Evolutionary conservation across 176 grass and related monocot genomes (phyloP).

Genomic region (Ananas comosus): DNA sequence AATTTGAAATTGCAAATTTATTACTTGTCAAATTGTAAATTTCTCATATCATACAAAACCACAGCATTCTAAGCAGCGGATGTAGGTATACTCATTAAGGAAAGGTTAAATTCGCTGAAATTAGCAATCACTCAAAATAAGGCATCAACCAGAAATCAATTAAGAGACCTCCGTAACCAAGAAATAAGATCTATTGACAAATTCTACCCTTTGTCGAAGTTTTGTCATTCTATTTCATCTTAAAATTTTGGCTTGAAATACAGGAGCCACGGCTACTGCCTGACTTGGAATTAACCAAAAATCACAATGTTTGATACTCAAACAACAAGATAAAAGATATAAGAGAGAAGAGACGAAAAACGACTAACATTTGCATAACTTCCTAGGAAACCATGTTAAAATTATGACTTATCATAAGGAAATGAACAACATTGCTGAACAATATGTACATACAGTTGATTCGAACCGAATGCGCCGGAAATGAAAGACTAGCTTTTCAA

Average conservation of each 20-base stretch:
- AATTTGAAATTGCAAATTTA: too few relatives aligned
- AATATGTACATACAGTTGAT: conserved; percentile 67
- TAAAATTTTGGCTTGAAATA: too few relatives aligned
- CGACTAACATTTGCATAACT: too few relatives aligned
- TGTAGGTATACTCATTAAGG: too few relatives aligned
- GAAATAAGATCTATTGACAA: too few relatives aligned
- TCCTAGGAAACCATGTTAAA: background rate
- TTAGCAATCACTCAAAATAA: too few relatives aligned
- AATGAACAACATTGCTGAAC: conserved; percentile 3
- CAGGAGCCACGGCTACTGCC: background rate
- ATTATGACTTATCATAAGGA: conserved; percentile 3
- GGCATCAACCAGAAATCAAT: too few relatives aligned
- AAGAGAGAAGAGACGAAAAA: background rate
- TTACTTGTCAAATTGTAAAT: background rate
- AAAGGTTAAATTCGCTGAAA: too few relatives aligned
- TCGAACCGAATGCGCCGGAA: conserved; percentile 74
- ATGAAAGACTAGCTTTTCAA: conserved; percentile 54
- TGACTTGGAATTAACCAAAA: background rate
- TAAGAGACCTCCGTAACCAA: too few relatives aligned
- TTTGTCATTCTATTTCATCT: too few relatives aligned
- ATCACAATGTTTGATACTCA: background rate
- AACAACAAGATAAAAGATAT: background rate
- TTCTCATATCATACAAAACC: background rate
- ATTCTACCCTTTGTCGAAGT: too few relatives aligned
- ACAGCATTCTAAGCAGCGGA: too few relatives aligned